Percentiles rank a stretch among this genome's conserved stretches.
Conservation (phyloP, 805 yeast genomes). For the Pichia nanzhaoensis region DNA sequence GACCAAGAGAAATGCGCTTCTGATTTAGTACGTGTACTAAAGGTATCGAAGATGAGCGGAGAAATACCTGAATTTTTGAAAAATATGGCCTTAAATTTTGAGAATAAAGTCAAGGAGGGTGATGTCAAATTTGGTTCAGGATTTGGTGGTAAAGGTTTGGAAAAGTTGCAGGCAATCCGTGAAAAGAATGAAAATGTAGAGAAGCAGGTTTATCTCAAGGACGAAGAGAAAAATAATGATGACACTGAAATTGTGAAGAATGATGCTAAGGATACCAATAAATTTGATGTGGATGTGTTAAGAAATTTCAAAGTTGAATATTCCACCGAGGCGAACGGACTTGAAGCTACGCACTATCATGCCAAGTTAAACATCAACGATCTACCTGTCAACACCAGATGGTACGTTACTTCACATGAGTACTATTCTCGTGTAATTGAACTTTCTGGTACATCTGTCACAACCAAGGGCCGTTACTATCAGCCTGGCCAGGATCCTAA, state of each 20-base stretch:
- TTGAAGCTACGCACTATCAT: neutral
- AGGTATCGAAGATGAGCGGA: constrained; percentile 38
- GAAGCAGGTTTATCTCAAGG: constrained; percentile 40
- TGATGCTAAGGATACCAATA: constrained; percentile 22
- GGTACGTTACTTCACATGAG: constrained; percentile 68
- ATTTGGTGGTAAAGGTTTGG: constrained; percentile 90
- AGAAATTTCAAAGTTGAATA: constrained; percentile 42
- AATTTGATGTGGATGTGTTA: constrained; percentile 16
- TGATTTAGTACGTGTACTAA: constrained; percentile 65
- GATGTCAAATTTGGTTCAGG: constrained; percentile 62
- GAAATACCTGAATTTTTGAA: constrained; percentile 43
- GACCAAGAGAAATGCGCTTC: constrained; percentile 57
- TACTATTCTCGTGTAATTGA: constrained; percentile 60
- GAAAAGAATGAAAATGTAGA: constrained; percentile 45
- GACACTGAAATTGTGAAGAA: constrained; percentile 19
- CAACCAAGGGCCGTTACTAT: constrained; percentile 74
- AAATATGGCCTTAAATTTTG: constrained; percentile 47
- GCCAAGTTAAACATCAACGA: constrained; percentile 56
- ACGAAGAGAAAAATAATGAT: constrained; percentile 25
- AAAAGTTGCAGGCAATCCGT: constrained; percentile 60
- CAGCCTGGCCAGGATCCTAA: constrained; percentile 52
- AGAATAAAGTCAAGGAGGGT: constrained; percentile 58
- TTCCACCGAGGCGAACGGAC: constrained; percentile 29
- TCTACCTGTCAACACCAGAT: constrained; percentile 71
- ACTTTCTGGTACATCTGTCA: constrained; percentile 65